Evolutionary conservation across 164 flowering plant genomes (phyloP).

Genomic region (Vitis rotundifolia): DNA sequence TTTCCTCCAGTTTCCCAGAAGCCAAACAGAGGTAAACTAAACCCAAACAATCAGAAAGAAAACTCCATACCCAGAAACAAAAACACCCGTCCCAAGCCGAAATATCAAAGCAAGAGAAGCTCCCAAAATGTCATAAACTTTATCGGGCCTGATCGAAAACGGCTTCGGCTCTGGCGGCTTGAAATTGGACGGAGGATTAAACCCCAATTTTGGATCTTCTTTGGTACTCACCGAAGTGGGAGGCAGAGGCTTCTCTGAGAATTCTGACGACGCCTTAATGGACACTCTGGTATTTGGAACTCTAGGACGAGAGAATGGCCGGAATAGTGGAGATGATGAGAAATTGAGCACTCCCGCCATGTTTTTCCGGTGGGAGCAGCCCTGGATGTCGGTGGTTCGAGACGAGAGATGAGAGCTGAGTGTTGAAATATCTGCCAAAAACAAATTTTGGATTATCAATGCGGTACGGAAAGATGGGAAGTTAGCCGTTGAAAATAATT

Average conservation of each 20-base stretch:
- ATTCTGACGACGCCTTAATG: conserved; percentile 33
- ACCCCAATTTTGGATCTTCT: conserved; percentile 13
- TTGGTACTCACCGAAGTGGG: conserved; percentile 23
- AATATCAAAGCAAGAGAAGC: conserved; percentile 72
- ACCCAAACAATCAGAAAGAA: not conserved
- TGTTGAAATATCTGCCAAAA: too few species aligned
- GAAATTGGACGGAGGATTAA: conserved; percentile 78
- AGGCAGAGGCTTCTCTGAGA: conserved; percentile 28
- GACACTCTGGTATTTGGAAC: not conserved
- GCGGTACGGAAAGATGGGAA: too few species aligned
- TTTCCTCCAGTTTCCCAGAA: not conserved
- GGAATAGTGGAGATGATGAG: conserved; percentile 32
- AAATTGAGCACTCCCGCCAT: conserved; percentile 59
- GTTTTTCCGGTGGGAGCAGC: conserved; percentile 4
- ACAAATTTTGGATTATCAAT: too few species aligned
- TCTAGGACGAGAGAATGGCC: conserved; percentile 19
- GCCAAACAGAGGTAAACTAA: not conserved
- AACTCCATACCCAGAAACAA: conserved; percentile 66
- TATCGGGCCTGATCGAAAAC: conserved; percentile 68
- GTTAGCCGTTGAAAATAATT: too few species aligned
- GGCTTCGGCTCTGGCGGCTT: conserved; percentile 80
- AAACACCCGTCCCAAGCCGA: conserved; percentile 76
- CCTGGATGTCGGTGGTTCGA: too few species aligned
- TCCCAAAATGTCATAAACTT: conserved; percentile 56
- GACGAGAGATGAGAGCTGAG: too few species aligned